Conservation (phyloP, 1,284 basidiomycete genomes). For the Ganoderma boninense region DNA sequence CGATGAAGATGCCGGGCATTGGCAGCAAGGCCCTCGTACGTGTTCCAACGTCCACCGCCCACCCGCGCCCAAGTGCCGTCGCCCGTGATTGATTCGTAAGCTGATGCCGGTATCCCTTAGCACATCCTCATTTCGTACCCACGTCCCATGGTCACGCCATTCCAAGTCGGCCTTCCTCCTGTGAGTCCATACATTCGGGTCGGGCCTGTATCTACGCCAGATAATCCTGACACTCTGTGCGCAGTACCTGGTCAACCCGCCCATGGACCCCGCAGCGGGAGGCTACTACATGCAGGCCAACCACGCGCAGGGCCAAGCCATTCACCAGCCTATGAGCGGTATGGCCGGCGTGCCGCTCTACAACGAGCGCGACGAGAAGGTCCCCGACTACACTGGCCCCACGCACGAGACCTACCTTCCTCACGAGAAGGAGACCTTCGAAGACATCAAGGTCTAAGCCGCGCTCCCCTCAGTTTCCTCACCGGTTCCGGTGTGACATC, state of each 20-base stretch:
- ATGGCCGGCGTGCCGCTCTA: constrained; percentile 47
- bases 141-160: constrained; percentile 46
- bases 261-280: constrained; percentile 35
- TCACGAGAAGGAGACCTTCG: constrained; percentile 45
- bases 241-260: constrained; percentile 45
- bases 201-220: neutral
- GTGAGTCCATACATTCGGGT: constrained; percentile 38
- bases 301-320: constrained; percentile 27
- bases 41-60: constrained; percentile 14
- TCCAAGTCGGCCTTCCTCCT: constrained; percentile 57
- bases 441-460: constrained; percentile 38
- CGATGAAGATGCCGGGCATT: constrained; percentile 51
- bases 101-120: constrained; percentile 38
- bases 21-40: constrained; percentile 51
- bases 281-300: constrained; percentile 33
- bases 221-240: neutral
- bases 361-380: constrained; percentile 38
- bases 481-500: neutral
- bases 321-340: constrained; percentile 23
- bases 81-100: neutral
- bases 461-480: neutral
- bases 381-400: constrained; percentile 36
- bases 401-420: constrained; percentile 37
- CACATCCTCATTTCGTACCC: constrained; percentile 53
- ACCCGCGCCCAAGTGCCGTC: neutral